Evolutionary conservation across 331 rosid genomes (phyloP).

Genomic region (Pyrus hybrid): DNA sequence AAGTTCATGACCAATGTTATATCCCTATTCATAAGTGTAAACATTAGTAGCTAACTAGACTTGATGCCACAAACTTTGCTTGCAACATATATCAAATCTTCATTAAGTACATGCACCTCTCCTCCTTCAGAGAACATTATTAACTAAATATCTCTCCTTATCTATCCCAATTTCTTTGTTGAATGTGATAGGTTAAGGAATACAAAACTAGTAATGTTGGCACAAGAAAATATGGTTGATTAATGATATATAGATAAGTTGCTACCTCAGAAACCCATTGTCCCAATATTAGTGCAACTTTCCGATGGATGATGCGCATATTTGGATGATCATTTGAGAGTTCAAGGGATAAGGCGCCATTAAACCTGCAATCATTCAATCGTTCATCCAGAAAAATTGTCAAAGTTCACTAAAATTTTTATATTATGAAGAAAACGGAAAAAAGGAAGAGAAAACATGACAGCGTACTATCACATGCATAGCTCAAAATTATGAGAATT

Average conservation of each 20-base stretch:
- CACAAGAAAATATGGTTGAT: background rate
- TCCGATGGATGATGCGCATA: conserved; percentile 76
- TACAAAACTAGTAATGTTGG: background rate
- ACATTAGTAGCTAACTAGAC: background rate
- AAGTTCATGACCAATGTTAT: background rate
- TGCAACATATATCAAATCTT: background rate
- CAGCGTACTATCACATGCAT: background rate
- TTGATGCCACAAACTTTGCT: background rate
- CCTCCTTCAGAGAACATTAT: background rate
- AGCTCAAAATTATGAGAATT: no score
- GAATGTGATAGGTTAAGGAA: background rate
- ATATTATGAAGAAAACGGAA: background rate
- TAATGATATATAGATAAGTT: background rate
- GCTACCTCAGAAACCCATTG: conserved; percentile 99
- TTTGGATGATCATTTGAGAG: conserved; percentile 90
- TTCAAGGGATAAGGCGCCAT: conserved; percentile 83
- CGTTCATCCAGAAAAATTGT: conserved; percentile 11
- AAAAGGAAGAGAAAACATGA: background rate
- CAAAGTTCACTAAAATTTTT: background rate
- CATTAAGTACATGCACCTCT: background rate
- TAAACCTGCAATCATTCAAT: conserved; percentile 61
- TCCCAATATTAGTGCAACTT: conserved; percentile 86
- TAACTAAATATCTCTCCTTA: background rate
- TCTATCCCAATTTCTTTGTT: background rate
- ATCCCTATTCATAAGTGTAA: background rate